Base-by-base conservation (phyloP, 2,329 filamentous ascomycete species). In the Fusarium agapanthi region DNA sequence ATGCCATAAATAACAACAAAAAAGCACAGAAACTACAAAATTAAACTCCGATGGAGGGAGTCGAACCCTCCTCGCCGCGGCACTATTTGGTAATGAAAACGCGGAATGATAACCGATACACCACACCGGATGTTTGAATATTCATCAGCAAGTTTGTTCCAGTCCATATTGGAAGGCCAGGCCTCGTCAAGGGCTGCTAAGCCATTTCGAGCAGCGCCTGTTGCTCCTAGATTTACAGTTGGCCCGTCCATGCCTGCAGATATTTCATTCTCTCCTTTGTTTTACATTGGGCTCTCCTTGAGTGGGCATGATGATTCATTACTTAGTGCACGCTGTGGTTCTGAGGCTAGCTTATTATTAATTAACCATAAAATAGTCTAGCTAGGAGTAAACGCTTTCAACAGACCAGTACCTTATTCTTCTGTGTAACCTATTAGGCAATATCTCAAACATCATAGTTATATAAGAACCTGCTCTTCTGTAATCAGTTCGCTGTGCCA, bases 101-200 rank as follows among this genome's bases (percentile, higher is more conserved):
- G 64, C 64, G 64, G 61, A 50, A 66, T 66, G 64, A 41, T 67
- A 66, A 66, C 64, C 64, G 64, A 67, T 67, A 67, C 63, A 66
- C 63, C 63, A 66, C 61, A 66, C 60, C 63, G 63, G 63, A 66
- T 37, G 4, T 40, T 45, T 28, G 3, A 35, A 26, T 65, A 14
- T 56, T 35, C 15, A 14, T 32, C 30, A 41, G 1, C 6, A 4
- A 7, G 1, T 7, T 6, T 26, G 22, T 50, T 16, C 4, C 2
- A 1, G 0, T 0, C 0, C 5, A 63, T 61, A 63, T 63, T 5
- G 4, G 24, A 7, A 5, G 4, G 4, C 6, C 6, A 5, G 5
- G 7, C 4, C 8, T 24, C 2, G 22, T 20, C 3, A 20, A 24
- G 11, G 15, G 28, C 28, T 48, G 12, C 15, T 48, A 18, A 4